Base-by-base conservation (phyloP, 2,329 filamentous ascomycete species). In the Diaporthe destruens region DNA sequence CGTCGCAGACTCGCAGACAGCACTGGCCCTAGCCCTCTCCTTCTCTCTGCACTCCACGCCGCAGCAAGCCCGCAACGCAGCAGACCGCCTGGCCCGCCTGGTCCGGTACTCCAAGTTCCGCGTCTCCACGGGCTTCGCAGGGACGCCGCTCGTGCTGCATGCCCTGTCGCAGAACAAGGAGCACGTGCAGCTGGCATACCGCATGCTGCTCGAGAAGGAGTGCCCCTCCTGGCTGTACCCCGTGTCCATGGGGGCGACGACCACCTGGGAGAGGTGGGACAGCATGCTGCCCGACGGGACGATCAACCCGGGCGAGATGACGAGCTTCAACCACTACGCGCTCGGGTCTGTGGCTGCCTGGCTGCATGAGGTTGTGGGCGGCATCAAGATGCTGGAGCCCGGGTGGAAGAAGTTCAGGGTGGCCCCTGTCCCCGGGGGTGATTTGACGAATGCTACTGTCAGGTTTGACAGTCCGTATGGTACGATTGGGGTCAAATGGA, bases 201-300 rank as follows among this genome's bases (percentile, higher is more conserved):
- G 80, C 16, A 87, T 88, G 84, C 79, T 88, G 0, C 78, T 85
- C 6, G 82, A 87, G 75, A 84, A 81, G 8, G 77, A 81, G 4
- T 71, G 84, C 78, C 49, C 84, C 0, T 80, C 78, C 0, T 84
- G 81, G 81, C 77, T 85, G 8, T 84, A 83, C 63, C 80, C 79
- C 1, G 77, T 84, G 7, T 78, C 75, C 14, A 82, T 82, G 80
- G 81, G 80, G 12, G 82, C 80, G 3, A 84, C 83, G 0, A 84
- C 82, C 1, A 78, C 80, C 6, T 85, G 82, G 82, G 83, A 85
- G 76, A 79, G 83, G 9, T 84, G 82, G 83, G 82, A 85, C 69
- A 80, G 78, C 36, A 78, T 84, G 76, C 75, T 82, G 29, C 79
- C 80, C 0, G 78, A 83, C 66, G 81, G 81, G 1, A 74, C 57